Conservation (phyloP, 2,329 filamentous ascomycete genomes). For the Pleomassaria siparia region DNA sequence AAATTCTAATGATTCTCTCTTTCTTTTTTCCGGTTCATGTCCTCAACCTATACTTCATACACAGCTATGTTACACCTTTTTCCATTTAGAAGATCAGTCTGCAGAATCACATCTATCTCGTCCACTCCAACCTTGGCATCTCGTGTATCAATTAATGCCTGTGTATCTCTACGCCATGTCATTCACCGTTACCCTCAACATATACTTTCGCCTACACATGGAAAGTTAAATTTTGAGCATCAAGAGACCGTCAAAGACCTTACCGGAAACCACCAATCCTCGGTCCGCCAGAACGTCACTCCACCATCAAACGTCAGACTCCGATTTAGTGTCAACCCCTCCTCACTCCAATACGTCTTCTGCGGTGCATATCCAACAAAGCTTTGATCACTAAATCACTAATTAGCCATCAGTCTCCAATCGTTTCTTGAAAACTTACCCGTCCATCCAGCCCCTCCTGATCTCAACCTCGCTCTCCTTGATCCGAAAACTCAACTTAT, state of each 20-base stretch:
- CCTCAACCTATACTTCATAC: background rate
- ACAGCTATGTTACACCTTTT: background rate
- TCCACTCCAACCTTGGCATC: background rate
- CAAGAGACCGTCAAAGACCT: background rate
- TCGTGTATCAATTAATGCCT: too few relatives aligned
- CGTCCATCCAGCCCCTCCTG: slow-evolving; percentile 5
- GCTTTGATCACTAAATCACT: background rate
- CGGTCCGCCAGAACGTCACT: slow-evolving; percentile 2
- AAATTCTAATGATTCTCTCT: slow-evolving; percentile 30
- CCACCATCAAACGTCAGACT: slow-evolving; percentile 9
- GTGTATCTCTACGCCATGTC: too few relatives aligned
- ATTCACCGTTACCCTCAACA: too few relatives aligned
- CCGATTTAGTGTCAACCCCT: slow-evolving; percentile 10
- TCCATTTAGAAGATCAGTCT: background rate
- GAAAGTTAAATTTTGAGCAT: too few relatives aligned
- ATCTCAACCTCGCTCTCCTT: slow-evolving; percentile 3
- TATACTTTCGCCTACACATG: background rate
- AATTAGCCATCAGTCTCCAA: background rate
- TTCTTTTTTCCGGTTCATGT: slow-evolving; percentile 1
- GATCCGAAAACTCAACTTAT: background rate
- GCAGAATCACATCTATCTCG: background rate
- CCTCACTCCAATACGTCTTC: slow-evolving; percentile 14
- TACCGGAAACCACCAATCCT: slow-evolving; percentile 9
- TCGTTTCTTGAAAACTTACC: slow-evolving; percentile 1
- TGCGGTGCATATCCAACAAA: background rate